phyloP scores from a whole-genome alignment of 352 stramenopile species.

The Phytophthora fragariaefolia region DNA sequence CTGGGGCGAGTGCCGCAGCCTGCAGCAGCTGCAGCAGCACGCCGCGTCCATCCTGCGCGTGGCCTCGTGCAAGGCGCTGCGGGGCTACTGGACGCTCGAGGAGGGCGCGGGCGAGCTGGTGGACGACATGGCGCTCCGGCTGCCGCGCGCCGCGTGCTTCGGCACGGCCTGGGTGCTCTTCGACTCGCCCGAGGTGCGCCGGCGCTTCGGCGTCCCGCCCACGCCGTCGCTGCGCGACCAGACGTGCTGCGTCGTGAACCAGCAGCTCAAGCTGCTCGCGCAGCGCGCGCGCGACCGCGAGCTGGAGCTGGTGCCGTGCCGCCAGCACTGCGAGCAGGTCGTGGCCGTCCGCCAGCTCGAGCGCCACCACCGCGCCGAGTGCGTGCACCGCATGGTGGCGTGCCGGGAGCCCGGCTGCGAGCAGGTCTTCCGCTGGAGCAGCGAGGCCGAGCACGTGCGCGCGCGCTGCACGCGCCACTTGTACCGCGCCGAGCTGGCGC shows the following conservation, averaged over 20 bases:
- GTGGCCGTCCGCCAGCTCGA: conserved; percentile 55
- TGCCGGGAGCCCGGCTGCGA: conserved; percentile 61
- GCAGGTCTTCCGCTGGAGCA: conserved; percentile 38
- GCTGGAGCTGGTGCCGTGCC: conserved; percentile 46
- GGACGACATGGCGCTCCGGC: conserved; percentile 69
- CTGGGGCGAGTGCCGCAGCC: conserved; percentile 53
- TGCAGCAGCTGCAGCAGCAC: conserved; percentile 45
- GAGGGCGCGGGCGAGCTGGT: conserved; percentile 74
- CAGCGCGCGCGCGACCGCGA: conserved; percentile 60
- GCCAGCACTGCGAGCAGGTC: conserved; percentile 47
- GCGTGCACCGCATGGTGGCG: conserved; percentile 56
- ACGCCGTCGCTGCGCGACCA: conserved; percentile 72
- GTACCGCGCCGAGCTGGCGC: conserved; percentile 51
- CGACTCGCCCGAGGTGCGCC: conserved; percentile 50
- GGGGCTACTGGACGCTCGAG: conserved; percentile 81
- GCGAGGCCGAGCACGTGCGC: conserved; percentile 40
- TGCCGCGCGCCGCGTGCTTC: conserved; percentile 57
- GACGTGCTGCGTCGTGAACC: conserved; percentile 74
- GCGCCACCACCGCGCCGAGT: conserved; percentile 54
- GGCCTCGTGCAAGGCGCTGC: conserved; percentile 40
- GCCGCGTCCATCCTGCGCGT: conserved; percentile 52
- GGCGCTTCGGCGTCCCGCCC: conserved; percentile 55
- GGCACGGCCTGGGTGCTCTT: conserved; percentile 58
- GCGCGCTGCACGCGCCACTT: conserved; percentile 46
- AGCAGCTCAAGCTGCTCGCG: conserved; percentile 67